Conservation (phyloP, 305 asterid species). For the Solanum hybrid region DNA sequence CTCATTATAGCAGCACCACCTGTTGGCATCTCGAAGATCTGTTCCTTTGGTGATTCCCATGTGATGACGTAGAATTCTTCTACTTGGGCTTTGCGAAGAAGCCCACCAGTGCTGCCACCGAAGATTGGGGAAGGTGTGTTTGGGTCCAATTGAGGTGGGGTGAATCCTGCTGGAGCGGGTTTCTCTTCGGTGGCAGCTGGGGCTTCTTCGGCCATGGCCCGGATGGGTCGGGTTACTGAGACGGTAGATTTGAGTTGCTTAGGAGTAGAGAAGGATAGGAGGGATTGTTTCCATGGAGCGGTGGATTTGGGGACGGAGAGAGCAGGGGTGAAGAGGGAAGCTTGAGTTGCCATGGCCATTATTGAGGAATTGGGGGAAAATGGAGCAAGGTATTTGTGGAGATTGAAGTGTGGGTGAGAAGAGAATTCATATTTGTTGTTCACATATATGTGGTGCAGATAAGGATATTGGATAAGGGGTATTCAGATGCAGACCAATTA, state of each 20-base stretch:
- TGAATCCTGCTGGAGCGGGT: conserved; percentile 59
- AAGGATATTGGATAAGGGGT: conserved; percentile 61
- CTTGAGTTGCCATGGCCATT: conserved; percentile 90
- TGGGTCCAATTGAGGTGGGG: conserved; percentile 90
- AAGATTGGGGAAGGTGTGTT: conserved; percentile 91
- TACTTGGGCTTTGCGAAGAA: conserved; percentile 76
- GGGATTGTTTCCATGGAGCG: conserved; percentile 49
- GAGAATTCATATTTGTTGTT: neutral
- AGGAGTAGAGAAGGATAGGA: conserved; percentile 29
- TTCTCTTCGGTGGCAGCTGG: conserved; percentile 24
- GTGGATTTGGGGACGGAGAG: conserved; percentile 29
- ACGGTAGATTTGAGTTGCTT: conserved; percentile 22
- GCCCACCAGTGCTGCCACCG: conserved; percentile 93
- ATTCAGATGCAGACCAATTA: conserved; percentile 36
- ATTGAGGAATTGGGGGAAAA: conserved; percentile 12
- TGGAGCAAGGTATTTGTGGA: neutral
- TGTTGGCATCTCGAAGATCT: conserved; percentile 92
- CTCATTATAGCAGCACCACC: conserved; percentile 98
- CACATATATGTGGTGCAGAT: conserved; percentile 28
- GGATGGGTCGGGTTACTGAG: conserved; percentile 32
- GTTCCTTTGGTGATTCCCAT: conserved; percentile 90
- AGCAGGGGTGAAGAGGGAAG: conserved; percentile 74
- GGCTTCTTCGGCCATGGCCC: conserved; percentile 52
- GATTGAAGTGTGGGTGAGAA: neutral
- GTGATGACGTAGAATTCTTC: conserved; percentile 91